phyloP scores from a whole-genome alignment of 2,329 filamentous ascomycete species.

The Colletotrichum sp. region DNA sequence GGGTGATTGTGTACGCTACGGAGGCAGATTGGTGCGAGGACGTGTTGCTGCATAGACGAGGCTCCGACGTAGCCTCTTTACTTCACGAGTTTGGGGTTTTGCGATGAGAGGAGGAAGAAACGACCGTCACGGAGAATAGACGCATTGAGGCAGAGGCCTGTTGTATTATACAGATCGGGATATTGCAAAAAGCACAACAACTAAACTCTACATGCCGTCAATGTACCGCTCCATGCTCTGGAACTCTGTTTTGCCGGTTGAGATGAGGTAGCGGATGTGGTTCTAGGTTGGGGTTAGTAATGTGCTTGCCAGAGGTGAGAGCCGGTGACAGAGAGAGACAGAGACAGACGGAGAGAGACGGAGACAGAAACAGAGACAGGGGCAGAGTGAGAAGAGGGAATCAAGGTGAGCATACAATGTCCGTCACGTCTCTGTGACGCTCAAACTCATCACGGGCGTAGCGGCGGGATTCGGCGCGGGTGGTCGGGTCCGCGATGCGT shows the following conservation, averaged over 20 bases:
- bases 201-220: conserved; percentile 42
- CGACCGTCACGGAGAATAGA: not conserved
- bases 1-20: conserved; percentile 6
- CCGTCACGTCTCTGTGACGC: conserved; percentile 59
- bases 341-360: not conserved
- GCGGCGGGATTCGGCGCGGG: conserved; percentile 59
- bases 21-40: not conserved
- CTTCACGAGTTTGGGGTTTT: not conserved
- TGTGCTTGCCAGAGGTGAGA: not conserved
- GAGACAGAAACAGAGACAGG: too few relatives aligned
- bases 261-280: conserved; percentile 68
- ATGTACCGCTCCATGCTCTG: conserved; percentile 66
- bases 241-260: conserved; percentile 70
- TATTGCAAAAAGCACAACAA: not conserved
- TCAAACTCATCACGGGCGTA: conserved; percentile 68
- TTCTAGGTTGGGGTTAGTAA: conserved; percentile 36
- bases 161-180: conserved; percentile 9
- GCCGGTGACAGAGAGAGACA: too few relatives aligned
- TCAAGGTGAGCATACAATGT: conserved; percentile 46
- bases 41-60: not conserved
- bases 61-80: not conserved
- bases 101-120: not conserved
- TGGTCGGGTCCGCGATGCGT: conserved; percentile 54
- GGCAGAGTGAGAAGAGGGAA: not conserved
- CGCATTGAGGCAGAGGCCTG: not conserved